Percentiles rank a stretch among this genome's conserved stretches.
These are phyloP conservation scores for Aureobasidium sp. DNA, from an alignment of 2,329 filamentous ascomycete species.

Conservation along the genomic window DNA sequence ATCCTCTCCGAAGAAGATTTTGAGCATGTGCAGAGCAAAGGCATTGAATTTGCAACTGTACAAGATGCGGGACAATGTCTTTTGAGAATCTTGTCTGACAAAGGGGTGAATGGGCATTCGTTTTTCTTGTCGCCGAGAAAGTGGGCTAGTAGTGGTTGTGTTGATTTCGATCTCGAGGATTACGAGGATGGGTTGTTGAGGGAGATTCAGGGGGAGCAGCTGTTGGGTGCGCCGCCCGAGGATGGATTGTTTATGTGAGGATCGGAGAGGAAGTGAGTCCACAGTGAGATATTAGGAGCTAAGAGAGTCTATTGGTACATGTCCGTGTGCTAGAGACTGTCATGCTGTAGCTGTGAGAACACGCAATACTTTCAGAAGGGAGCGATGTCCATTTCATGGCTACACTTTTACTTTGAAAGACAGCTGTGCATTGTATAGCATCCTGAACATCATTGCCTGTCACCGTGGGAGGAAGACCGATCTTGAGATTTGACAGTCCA, in stretches of 20 bases:
- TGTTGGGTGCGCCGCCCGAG: neutral
- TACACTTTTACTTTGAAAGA: no score
- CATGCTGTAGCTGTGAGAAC: no score
- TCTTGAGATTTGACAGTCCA: no score
- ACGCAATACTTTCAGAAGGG: no score
- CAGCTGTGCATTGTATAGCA: no score
- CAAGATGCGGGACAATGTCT: conserved; percentile 20
- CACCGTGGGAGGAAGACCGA: no score
- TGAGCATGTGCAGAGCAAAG: conserved; percentile 13
- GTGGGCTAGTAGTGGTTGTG: neutral
- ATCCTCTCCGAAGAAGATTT: conserved; percentile 18
- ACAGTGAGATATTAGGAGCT: no score
- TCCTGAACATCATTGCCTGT: no score
- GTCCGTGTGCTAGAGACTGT: no score
- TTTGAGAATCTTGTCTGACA: conserved; percentile 14
- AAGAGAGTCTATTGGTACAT: no score
- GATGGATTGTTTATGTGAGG: neutral
- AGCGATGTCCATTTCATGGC: no score
- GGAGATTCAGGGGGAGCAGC: neutral
- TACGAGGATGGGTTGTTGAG: neutral
- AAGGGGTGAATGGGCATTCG: neutral
- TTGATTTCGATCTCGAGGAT: neutral
- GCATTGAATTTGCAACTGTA: conserved; percentile 18
- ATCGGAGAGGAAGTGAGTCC: no score
- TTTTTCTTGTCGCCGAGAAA: neutral